Conservation (phyloP, 352 stramenopile genomes). For the Saprolegnia diclina region DNA sequence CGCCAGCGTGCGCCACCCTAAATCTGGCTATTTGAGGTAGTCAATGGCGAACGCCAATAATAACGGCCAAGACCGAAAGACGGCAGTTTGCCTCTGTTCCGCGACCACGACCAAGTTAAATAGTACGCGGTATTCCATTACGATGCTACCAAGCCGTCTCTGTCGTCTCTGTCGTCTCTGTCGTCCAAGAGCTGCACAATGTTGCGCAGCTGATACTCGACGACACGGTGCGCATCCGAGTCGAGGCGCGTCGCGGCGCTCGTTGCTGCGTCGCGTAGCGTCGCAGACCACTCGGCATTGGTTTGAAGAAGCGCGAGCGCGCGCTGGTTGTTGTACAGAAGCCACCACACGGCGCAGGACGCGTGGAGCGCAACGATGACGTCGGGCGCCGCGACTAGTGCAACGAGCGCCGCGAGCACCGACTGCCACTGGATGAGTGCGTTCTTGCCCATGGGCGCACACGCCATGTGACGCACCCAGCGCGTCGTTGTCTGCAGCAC, state of each 20-base stretch:
- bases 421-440: conserved; percentile 9
- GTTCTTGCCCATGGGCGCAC: conserved; percentile 3
- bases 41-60: no score
- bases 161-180: no score
- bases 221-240: no score
- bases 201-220: background rate
- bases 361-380: background rate
- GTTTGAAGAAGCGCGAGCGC: background rate
- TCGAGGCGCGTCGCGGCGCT: background rate
- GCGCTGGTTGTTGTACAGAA: conserved; percentile 20
- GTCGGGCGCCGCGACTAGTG: background rate
- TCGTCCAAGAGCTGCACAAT: background rate
- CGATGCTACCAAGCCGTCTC: no score
- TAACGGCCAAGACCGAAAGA: no score
- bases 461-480: conserved; percentile 6
- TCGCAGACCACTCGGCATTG: background rate
- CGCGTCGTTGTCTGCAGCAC: background rate
- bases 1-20: no score
- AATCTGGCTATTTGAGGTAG: no score
- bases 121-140: no score
- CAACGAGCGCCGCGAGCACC: background rate
- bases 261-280: background rate
- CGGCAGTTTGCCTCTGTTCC: no score
- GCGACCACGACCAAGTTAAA: no score
- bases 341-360: conserved; percentile 2